These are phyloP conservation scores for Candida berthetii DNA, from an alignment of 805 yeast genomes.

Conservation along the genomic window DNA sequence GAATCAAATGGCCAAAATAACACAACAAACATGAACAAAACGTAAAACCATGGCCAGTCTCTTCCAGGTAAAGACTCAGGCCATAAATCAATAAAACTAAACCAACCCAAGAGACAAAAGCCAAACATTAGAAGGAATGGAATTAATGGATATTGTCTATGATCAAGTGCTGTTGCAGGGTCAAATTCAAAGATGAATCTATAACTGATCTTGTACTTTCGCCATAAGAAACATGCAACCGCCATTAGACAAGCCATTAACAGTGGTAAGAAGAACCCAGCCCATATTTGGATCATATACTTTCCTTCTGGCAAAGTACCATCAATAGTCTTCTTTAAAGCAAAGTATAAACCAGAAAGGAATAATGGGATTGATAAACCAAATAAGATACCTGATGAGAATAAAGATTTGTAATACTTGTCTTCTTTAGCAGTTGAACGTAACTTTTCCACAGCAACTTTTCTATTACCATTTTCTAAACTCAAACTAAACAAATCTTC, in stretches of 20 bases:
- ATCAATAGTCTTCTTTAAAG: constrained; percentile 34
- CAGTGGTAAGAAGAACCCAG: constrained; percentile 68
- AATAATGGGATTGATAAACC: constrained; percentile 72
- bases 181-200: constrained; percentile 89
- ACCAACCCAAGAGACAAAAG: constrained; percentile 61
- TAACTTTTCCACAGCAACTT: constrained; percentile 60
- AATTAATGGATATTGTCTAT: constrained; percentile 55
- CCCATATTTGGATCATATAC: constrained; percentile 83
- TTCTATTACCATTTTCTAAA: constrained; percentile 68
- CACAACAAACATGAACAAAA: constrained; percentile 42
- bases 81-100: constrained; percentile 70
- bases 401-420: constrained; percentile 35
- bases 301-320: constrained; percentile 47
- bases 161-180: constrained; percentile 58
- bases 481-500: constrained; percentile 63
- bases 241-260: constrained; percentile 61
- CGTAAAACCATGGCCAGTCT: constrained; percentile 76
- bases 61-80: constrained; percentile 52
- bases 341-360: constrained; percentile 49
- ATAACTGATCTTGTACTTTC: constrained; percentile 72
- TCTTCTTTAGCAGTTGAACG: constrained; percentile 38
- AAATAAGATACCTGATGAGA: constrained; percentile 57
- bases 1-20: constrained; percentile 58
- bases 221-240: constrained; percentile 69
- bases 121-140: constrained; percentile 55